A percentile compares a stretch with the other conserved stretches of the same genome.
phyloP scores from a whole-genome alignment of 2,329 filamentous ascomycete species.

The Rachicladosporium sp. region DNA sequence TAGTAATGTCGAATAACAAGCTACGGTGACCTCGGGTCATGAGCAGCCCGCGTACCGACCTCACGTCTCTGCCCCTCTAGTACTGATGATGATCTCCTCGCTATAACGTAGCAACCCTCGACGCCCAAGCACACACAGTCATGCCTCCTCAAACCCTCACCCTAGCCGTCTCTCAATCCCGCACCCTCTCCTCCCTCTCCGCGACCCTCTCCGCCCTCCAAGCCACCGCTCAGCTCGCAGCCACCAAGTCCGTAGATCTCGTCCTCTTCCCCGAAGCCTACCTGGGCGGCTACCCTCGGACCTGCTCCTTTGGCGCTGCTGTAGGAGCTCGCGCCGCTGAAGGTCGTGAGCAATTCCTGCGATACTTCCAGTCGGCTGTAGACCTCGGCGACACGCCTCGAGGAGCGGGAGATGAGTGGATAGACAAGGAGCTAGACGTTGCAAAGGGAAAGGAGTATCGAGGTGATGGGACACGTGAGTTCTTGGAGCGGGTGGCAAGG shows the following conservation, averaged over 20 bases:
- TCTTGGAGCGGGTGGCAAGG: constrained; percentile 60
- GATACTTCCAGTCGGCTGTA: constrained; percentile 66
- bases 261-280: constrained; percentile 88
- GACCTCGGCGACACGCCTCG: constrained; percentile 69
- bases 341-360: constrained; percentile 70
- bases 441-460: constrained; percentile 36
- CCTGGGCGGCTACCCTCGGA: constrained; percentile 81
- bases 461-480: constrained; percentile 68
- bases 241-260: constrained; percentile 48
- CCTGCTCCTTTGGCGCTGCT: constrained; percentile 60
- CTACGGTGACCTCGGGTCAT: too few species aligned
- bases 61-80: too few species aligned
- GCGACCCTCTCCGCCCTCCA: constrained; percentile 57
- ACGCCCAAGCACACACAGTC: too few species aligned
- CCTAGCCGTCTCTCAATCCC: constrained; percentile 37
- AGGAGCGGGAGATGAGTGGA: constrained; percentile 64
- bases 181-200: constrained; percentile 34
- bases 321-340: constrained; percentile 56
- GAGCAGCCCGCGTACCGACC: too few species aligned
- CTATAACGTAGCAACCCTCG: too few species aligned
- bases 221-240: constrained; percentile 51
- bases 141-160: constrained; percentile 26
- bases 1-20: too few species aligned
- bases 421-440: constrained; percentile 47
- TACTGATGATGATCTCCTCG: too few species aligned